Evolutionary conservation across 73 alveolate species (phyloP).

Genomic region (Stentor coeruleus): DNA sequence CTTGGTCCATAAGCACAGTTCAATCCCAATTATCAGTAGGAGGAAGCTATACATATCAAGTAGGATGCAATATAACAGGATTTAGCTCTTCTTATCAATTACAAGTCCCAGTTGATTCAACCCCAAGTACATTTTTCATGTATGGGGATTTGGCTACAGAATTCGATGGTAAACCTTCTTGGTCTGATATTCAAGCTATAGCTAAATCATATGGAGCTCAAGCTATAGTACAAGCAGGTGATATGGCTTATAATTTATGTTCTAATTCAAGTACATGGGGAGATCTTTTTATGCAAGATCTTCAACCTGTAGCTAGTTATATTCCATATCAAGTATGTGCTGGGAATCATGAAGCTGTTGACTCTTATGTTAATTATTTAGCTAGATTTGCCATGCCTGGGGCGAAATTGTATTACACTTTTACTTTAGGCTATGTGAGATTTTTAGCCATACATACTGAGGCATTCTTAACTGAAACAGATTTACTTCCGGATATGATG

Average conservation of each 20-base stretch:
- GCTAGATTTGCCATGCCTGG: neutral
- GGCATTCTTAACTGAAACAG: no score
- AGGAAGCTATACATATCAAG: neutral
- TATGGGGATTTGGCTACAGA: neutral
- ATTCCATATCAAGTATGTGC: neutral
- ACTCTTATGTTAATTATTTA: neutral
- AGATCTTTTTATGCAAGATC: neutral
- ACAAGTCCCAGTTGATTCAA: neutral
- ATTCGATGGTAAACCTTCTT: neutral
- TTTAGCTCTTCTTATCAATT: neutral
- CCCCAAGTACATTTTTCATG: neutral
- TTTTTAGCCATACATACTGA: neutral
- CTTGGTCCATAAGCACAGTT: neutral
- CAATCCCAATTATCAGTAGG: neutral
- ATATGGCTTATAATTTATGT: neutral
- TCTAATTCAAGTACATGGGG: neutral
- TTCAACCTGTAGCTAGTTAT: slow-evolving; percentile 1
- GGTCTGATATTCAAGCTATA: no score
- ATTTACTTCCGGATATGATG: no score
- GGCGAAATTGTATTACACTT: neutral
- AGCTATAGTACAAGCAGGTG: neutral
- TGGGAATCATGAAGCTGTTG: neutral
- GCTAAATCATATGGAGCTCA: no score
- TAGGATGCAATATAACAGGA: neutral
- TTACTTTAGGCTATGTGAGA: neutral